Evolutionary conservation across 345 rosid genomes (phyloP).

Genomic region (Hibiscus mutabilis): DNA sequence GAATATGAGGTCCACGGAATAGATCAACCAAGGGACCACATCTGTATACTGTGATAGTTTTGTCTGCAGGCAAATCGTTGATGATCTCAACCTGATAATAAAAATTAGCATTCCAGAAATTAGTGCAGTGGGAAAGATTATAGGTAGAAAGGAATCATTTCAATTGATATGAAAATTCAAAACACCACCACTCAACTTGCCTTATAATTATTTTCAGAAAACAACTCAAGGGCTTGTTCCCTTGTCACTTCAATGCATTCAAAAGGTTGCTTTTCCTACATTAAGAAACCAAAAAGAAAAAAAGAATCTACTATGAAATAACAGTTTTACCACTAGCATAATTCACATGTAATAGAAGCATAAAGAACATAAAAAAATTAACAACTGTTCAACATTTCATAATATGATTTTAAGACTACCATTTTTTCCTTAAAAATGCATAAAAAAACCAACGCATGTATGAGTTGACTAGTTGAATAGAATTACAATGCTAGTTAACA

Average conservation of each 20-base stretch:
- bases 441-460: not conserved
- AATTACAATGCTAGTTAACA: no score
- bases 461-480: not conserved
- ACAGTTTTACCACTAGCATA: not conserved
- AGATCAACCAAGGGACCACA: constrained; percentile 97
- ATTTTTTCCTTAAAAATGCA: not conserved
- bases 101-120: constrained; percentile 10
- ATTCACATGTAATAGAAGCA: not conserved
- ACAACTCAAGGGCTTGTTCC: constrained; percentile 82
- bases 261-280: constrained; percentile 79
- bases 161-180: not conserved
- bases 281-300: not conserved
- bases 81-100: constrained; percentile 81
- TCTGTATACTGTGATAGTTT: constrained; percentile 92
- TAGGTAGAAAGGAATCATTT: not conserved
- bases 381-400: not conserved
- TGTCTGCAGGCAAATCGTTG: constrained; percentile 73
- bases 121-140: constrained; percentile 6
- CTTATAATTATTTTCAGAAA: constrained; percentile 89
- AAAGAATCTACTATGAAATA: not conserved
- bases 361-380: not conserved
- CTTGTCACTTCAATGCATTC: constrained; percentile 93
- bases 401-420: not conserved
- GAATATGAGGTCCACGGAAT: constrained; percentile 99
- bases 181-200: constrained; percentile 29